Base-by-base conservation (phyloP, 176 grass and related monocot species). In the Poa pratensis region DNA sequence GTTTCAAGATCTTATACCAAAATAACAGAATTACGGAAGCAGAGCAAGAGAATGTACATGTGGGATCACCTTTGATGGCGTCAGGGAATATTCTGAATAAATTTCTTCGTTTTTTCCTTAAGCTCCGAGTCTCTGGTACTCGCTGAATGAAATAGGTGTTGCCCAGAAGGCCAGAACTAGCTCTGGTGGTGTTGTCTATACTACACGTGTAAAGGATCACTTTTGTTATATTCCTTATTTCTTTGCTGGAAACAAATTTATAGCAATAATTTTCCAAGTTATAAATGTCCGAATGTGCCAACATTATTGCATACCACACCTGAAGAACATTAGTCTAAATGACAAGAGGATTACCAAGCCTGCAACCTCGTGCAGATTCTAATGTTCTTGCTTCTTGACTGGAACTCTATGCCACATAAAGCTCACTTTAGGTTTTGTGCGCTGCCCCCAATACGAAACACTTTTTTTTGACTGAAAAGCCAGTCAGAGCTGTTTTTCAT, bases 51-150 rank as follows among this genome's bases (percentile, higher is more conserved):
- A 2, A 23, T 75, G 35, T 82, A 52, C 43, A 82, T 86, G 78
- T 78, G 78, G 30, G 30, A 37, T 72, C 37, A 42, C 12, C 8
- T 51, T 51, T 68, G 37, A 30, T 69, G 61, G 49, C 18, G 1
- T 59, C 80, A 69, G 80, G 80, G 37, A 80, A 42, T 76, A 39
- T 75, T 76, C 57, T 80, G 39, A 69, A 87, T 90, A 87, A 75
- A 22, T 87, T 80, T 32, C 5, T 69, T 84, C 32, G 5, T 74
- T 84, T 48, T 54, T 70, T 7, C 23, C 23, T 46, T 40, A 48
- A 48, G 19, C 67, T 64, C 63, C 48, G 45, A 72, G 77, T 48
- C 73, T 83, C 55, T 43, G 79, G 46, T 67, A 52, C 49, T 85
- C 75, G 7, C 50, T 62, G 67, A 68, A 82, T 82, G 54, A 50